Evolutionary conservation across 2,329 filamentous ascomycete species (phyloP).

Genomic region (Dactylellina parvicollis): DNA sequence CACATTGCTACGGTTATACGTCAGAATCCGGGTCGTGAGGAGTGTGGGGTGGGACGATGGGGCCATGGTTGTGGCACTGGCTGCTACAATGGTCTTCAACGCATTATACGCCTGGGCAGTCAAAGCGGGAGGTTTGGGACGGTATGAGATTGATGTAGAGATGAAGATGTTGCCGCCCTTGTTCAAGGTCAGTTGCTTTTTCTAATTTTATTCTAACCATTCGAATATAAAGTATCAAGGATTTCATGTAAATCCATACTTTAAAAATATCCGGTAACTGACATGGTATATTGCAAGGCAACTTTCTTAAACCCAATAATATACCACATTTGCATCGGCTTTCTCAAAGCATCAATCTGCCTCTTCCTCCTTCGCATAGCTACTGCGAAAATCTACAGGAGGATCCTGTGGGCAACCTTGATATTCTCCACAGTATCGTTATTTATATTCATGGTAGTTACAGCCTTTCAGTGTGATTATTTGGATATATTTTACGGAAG

Average conservation of each 20-base stretch:
- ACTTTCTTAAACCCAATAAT: constrained; percentile 19
- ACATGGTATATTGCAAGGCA: not conserved
- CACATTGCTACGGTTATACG: not conserved
- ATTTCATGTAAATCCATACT: too few relatives aligned
- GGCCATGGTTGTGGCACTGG: not conserved
- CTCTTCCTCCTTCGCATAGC: constrained; percentile 10
- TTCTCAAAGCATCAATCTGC: constrained; percentile 9
- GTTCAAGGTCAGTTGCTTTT: not conserved
- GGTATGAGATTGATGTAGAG: constrained; percentile 16
- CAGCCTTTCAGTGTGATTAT: constrained; percentile 7
- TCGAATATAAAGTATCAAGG: too few relatives aligned
- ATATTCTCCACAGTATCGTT: not conserved
- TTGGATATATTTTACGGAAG: constrained; percentile 7
- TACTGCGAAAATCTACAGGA: constrained; percentile 6
- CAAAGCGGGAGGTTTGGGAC: constrained; percentile 7
- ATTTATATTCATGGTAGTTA: constrained; percentile 7
- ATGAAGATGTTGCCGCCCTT: constrained; percentile 5
- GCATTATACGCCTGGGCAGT: constrained; percentile 11
- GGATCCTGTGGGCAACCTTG: constrained; percentile 7
- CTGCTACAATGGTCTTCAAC: constrained; percentile 1
- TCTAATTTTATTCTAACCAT: not conserved
- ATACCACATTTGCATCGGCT: constrained; percentile 5
- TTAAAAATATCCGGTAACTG: not conserved
- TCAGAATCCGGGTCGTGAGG: not conserved
- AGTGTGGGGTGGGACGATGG: constrained; percentile 15